Evolutionary conservation across 768 basidiomycete species (phyloP).

Genomic region (Suillus hirtellus): DNA sequence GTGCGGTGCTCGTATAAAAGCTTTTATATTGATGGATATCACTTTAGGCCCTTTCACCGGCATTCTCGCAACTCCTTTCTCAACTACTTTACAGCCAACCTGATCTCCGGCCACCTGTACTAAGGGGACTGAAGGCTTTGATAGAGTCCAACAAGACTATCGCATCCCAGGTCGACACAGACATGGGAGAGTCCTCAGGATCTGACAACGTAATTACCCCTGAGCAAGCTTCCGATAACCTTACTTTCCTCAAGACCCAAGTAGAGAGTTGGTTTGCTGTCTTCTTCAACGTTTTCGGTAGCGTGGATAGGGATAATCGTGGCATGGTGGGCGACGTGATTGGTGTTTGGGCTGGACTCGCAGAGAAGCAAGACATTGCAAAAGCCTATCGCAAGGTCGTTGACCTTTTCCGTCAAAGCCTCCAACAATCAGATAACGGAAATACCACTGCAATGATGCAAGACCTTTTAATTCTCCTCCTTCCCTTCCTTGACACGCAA

Average conservation of each 20-base stretch:
- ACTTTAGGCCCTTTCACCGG: constrained; percentile 65
- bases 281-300: constrained; percentile 95
- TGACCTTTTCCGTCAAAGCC: constrained; percentile 65
- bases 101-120: constrained; percentile 76
- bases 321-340: constrained; percentile 88
- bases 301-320: constrained; percentile 69
- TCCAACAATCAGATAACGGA: constrained; percentile 44
- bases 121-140: constrained; percentile 77
- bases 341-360: constrained; percentile 80
- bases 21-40: constrained; percentile 12
- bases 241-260: constrained; percentile 73
- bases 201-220: constrained; percentile 45
- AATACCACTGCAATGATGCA: constrained; percentile 64
- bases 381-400: constrained; percentile 81
- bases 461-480: constrained; percentile 83
- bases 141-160: constrained; percentile 77
- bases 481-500: constrained; percentile 66
- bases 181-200: constrained; percentile 22
- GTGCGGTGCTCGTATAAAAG: constrained; percentile 14
- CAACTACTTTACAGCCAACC: constrained; percentile 91
- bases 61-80: constrained; percentile 87
- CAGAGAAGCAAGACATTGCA: constrained; percentile 74
- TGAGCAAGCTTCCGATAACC: constrained; percentile 62
- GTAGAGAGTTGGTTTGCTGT: constrained; percentile 94
- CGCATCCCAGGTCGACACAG: constrained; percentile 38